phyloP scores from a whole-genome alignment of 1,284 basidiomycete species.

The Lignosus rhinocerotis region DNA sequence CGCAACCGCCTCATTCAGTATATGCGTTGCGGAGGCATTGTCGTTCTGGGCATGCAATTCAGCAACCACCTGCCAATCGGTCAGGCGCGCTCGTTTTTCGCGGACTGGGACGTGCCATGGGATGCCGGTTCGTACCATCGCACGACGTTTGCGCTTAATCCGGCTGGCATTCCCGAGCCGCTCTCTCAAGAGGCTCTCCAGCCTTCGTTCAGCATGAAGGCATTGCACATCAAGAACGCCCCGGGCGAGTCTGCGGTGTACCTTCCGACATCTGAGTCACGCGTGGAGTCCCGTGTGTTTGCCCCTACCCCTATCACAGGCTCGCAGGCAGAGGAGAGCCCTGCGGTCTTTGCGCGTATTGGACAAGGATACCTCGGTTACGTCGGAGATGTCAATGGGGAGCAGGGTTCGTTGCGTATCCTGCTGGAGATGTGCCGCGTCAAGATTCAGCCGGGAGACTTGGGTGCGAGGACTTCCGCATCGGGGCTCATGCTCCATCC shows the following conservation, averaged over 20 bases:
- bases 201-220: constrained; percentile 21
- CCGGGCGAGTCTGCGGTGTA: constrained; percentile 17
- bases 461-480: constrained; percentile 9
- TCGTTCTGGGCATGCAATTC: constrained; percentile 21
- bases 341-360: constrained; percentile 20
- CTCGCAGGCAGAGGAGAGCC: constrained; percentile 14
- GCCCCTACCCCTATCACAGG: constrained; percentile 4
- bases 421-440: constrained; percentile 26
- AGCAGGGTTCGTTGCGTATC: constrained; percentile 19
- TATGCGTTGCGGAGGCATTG: constrained; percentile 15
- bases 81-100: constrained; percentile 5
- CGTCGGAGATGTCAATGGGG: constrained; percentile 25
- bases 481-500: neutral
- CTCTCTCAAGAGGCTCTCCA: constrained; percentile 14
- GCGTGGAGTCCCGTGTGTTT: constrained; percentile 17
- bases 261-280: constrained; percentile 14
- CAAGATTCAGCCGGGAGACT: constrained; percentile 16
- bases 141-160: constrained; percentile 23
- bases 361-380: constrained; percentile 24
- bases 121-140: constrained; percentile 18
- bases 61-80: constrained; percentile 6
- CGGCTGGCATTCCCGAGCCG: constrained; percentile 19
- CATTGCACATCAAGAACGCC: constrained; percentile 18
- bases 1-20: constrained; percentile 11
- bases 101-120: constrained; percentile 20